Percentiles rank a stretch among this genome's conserved stretches.
Evolutionary conservation across 106 monocot species (phyloP).

Genomic region (Agapanthus africanus): DNA sequence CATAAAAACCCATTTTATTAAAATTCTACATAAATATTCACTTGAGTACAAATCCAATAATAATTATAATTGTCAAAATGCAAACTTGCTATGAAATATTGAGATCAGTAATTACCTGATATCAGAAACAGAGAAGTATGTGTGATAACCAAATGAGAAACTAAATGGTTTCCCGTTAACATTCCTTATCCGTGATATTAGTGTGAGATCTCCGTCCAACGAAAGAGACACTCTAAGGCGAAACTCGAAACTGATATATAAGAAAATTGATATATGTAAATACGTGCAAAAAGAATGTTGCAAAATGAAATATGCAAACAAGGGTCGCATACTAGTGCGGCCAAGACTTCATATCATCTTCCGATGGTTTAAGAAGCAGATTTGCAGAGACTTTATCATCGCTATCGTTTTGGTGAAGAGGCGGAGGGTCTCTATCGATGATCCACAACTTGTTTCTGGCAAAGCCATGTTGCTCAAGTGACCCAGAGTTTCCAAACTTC

Average conservation of each 20-base stretch:
- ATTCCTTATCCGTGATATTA: slow-evolving; percentile 79
- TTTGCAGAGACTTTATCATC: slow-evolving; percentile 57
- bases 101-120: slow-evolving; percentile 45
- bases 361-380: slow-evolving; percentile 77
- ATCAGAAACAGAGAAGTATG: slow-evolving; percentile 89
- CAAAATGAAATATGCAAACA: neutral
- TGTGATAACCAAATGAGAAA: slow-evolving; percentile 85
- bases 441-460: slow-evolving; percentile 84
- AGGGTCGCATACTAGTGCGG: slow-evolving; percentile 55
- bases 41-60: neutral
- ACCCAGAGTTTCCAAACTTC: slow-evolving; percentile 76
- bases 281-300: neutral
- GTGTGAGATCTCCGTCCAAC: slow-evolving; percentile 57
- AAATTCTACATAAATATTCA: neutral
- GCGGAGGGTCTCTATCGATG: slow-evolving; percentile 60
- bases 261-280: neutral
- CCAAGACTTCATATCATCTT: slow-evolving; percentile 87
- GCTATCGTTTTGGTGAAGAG: slow-evolving; percentile 23
- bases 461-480: slow-evolving; percentile 91
- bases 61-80: neutral
- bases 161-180: slow-evolving; percentile 74
- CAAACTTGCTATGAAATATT: neutral
- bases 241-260: slow-evolving; percentile 74
- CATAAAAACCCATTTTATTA: neutral
- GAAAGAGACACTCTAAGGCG: slow-evolving; percentile 70